Base-by-base conservation (phyloP, 345 rosid species). In the Sonneratia caseolaris region DNA sequence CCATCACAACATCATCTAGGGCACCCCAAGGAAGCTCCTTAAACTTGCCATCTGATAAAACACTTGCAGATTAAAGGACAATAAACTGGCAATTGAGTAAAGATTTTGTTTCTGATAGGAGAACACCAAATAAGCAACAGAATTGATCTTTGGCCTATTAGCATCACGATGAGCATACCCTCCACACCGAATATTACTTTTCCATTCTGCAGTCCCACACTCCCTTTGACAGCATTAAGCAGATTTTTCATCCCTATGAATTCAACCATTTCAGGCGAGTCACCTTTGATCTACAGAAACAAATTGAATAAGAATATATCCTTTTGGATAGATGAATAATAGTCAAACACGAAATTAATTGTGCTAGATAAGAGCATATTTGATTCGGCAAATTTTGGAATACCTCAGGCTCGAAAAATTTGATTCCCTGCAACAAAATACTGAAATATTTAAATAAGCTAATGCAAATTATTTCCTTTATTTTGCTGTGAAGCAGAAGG, bases 381-480 rank as follows among this genome's bases (percentile, higher is more conserved):
- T 72, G 69, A 75, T 35, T 73, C 1, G 42, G 18, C 37, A 70
- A 73, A 57, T 51, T 24, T 76, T 45, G 79, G 74, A 22, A 70
- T 78, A 94, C 98, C 97, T 94, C 98, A 38, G 98, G 98, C 80
- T 91, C 98, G 76, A 94, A 91, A 86, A 94, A 94, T 82, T 88
- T 90, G 83, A 94, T 86, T 66, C 98, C 98, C 97, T 94, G 95
- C 73, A 71, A 35, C 16, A 37, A 66, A 68, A 61, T 43, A 21
- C 11, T 35, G 19, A 21, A 11, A 45, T n/a, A n/a, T 9, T 2
- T 62, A 0, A 62, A 62, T 32, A 53, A 53, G 36, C 66, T 7
- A 62, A 24, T 11, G n/a, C 36, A 1, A 12, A 61, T 7, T 0
- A 27, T 10, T 62, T 27, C 37, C 38, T 62, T 27, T 27, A 62